phyloP scores from a whole-genome alignment of 1,139 yeast species.

The Petasospora rhodanensis region DNA sequence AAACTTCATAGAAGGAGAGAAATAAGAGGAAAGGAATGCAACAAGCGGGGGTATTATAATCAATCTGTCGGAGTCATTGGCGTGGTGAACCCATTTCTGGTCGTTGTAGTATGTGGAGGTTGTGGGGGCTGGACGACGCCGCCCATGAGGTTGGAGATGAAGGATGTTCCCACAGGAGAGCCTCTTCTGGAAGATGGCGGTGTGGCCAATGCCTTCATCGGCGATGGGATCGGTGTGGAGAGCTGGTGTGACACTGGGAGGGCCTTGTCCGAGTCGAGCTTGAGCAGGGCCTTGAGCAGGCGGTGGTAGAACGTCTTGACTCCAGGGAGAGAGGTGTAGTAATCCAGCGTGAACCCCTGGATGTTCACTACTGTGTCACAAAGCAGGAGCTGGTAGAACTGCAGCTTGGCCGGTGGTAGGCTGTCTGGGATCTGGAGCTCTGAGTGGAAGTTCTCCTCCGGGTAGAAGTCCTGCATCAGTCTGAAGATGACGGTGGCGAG shows the following conservation, averaged over 20 bases:
- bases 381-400: slow-evolving; percentile 12
- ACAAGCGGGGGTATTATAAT: no score
- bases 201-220: slow-evolving; percentile 18
- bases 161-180: slow-evolving; percentile 21
- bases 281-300: slow-evolving; percentile 12
- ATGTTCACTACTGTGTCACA: slow-evolving; percentile 15
- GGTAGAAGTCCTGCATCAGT: slow-evolving; percentile 12
- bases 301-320: slow-evolving; percentile 17
- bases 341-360: slow-evolving; percentile 15
- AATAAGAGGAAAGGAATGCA: no score
- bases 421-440: slow-evolving; percentile 15
- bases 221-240: slow-evolving; percentile 13
- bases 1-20: background rate
- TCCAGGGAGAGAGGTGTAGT: slow-evolving; percentile 15
- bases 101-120: slow-evolving; percentile 1
- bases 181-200: slow-evolving; percentile 26
- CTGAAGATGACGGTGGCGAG: slow-evolving; percentile 20
- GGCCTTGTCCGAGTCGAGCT: slow-evolving; percentile 12
- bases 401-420: slow-evolving; percentile 6
- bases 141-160: slow-evolving; percentile 7
- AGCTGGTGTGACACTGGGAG: slow-evolving; percentile 12
- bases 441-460: slow-evolving; percentile 12
- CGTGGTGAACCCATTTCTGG: slow-evolving; percentile 12
- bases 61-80: slow-evolving; percentile 22
- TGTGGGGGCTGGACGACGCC: slow-evolving; percentile 8